Evolutionary conservation across 75 land plant genomes (phyloP), one percentile per base, ranked within the genome.

Genomic region (Picea glauca): DNA sequence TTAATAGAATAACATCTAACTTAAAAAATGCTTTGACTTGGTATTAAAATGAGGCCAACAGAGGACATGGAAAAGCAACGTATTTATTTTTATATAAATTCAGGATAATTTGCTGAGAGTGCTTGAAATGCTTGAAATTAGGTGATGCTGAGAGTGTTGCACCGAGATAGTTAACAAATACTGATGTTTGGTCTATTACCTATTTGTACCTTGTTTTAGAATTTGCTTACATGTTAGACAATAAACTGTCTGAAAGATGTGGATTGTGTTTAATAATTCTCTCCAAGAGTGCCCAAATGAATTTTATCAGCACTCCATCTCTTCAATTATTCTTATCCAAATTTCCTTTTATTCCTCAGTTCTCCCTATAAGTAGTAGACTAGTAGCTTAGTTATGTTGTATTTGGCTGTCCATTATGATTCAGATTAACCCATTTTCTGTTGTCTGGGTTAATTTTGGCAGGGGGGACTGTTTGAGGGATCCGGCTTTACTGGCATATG

Each of bases 401-500:
- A 8, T 68, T 38, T 68, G 73, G 40, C n/a, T 33, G 1, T n/a
- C 20, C 40, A 40, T 40, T 40, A 40, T 70, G 50, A 43, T 43
- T 40, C 12, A 70, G 50, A 43, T 43, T 40, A 21, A 70, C 13
- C 54, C 74, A n/a, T 70, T 70, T 43, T 66, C 11, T 20, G 43
- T 7, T n/a, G 43, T 2, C 26, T 70, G 15, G 73, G n/a, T 20
- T 33, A 75, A 58, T 17, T n/a, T 59, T 78, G 40, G 43, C 85
- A 96, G 99, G 65, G 90, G 87, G 0, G 87, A 88, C 78, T 92
- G 94, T 40, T 77, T 96, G 38, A 90, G 73, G 76, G 89, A 89
- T 78, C 85, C 94, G 46, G 99, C 99, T 21, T 90, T 94, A 56
- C 80, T 77, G 30, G 99, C 99, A 15, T 96, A 96, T 87, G 89